Base-by-base conservation (phyloP, 108 stramenopile genomes). In the Ochromonas danica region DNA sequence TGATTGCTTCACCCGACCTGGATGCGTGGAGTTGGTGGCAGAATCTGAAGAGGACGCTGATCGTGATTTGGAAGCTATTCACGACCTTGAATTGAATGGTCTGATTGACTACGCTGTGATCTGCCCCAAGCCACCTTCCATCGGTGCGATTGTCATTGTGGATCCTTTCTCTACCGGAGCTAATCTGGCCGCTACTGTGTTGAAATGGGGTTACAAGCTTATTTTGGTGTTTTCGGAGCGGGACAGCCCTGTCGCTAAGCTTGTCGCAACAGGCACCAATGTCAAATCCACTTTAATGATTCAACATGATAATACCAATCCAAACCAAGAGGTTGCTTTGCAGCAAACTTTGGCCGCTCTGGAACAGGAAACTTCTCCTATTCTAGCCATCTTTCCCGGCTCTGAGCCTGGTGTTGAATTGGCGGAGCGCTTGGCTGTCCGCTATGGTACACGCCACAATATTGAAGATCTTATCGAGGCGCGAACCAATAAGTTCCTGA, bases 1-100 rank as follows among this genome's bases (percentile, higher is more conserved):
- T 30, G 84, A 86, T 81, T 86, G 85, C 80, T 86, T 86, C 81
- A 85, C 85, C 0, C 80, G 84, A 10, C 82, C 84, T 10, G 85
- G 85, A 3, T 81, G 79, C 0, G 84, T 85, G 6, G 77, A 85
- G 75, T 80, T 87, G 31, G 83, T 79, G n/a, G 43, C 85, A 79
- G 77, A 65, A 28, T 38, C 62, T 0, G 75, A 81, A 39, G 80
- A 31, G 35, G 51, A 45, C n/a, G 83, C 80, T 0, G 2, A 36
- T 27, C 61, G 70, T 27, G 82, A 80, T 61, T 3, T 80, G 39
- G 71, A 77, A 1, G 41, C 1, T 1, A 80, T 83, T 30, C 82
- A 75, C 40, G 77, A 1, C 25, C 38, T 83, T 14, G 36, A 51
- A 1, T 25, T 28, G 22, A 70, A 39, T 38, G 79, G 79, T 6